Base-by-base conservation (phyloP, 176 grass and related monocot species). In the Cenchrus fungigraminus region DNA sequence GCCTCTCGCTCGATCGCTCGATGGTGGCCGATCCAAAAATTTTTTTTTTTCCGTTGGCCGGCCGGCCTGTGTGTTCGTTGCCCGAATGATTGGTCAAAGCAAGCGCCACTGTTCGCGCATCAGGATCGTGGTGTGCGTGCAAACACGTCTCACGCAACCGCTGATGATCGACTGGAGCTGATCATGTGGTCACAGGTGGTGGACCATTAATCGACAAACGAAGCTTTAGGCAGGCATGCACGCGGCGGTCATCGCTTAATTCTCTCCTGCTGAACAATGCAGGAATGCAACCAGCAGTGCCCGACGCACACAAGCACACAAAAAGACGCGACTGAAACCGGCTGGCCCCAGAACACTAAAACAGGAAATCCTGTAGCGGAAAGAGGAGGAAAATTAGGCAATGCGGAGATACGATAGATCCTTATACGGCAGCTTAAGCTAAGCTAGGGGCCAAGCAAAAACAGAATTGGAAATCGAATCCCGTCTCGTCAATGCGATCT, bases 51-150 rank as follows among this genome's bases (percentile, higher is more conserved):
- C 34, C 22, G 6, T 20, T 20, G 44, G 19, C 16, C 40, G 37
- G 31, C 31, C 31, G 31, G 37, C 37, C 37, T 4, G 37, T 40
- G 37, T 32, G 52, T 43, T 66, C 37, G 37, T 22, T 3, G 45
- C 55, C 3, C 74, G 7, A 65, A 84, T 84, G 74, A 88, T 65
- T 66, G 66, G 81, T 88, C 74, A 88, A 88, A 84, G 13, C 61
- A 60, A 9, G 1, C 47, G 37, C 11, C 2, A 68, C 61, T 87
- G 43, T 76, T 82, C 25, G 37, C 32, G 49, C 69, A 52, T 81
- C 16, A 64, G 25, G n/a, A 13, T 69, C 74, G n/a, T 65, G 45
- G 40, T 72, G 56, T 25, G 57, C 37, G 19, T 46, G 45, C 56
- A 15, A 63, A 3, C 71, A 68, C 20, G 60, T 9, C 17, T 2